Conservation (phyloP, 805 yeast species). For the Teunomyces cretensis region DNA sequence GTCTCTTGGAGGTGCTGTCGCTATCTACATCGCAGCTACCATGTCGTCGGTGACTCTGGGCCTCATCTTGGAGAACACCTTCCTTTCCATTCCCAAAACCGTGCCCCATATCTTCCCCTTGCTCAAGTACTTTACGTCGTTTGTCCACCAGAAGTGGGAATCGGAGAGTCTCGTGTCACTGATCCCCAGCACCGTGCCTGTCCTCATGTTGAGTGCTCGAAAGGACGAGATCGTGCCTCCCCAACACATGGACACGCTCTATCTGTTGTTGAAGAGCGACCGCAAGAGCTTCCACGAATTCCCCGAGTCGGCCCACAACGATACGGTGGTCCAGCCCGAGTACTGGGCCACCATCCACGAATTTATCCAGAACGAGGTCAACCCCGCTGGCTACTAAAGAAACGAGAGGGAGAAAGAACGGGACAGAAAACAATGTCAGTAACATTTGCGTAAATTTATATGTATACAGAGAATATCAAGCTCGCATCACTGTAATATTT, state of each 20-base stretch:
- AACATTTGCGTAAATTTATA: conserved; percentile 1
- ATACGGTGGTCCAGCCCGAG: conserved; percentile 69
- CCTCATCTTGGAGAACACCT: conserved; percentile 82
- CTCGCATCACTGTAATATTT: conserved; percentile 2
- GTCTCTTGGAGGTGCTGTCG: conserved; percentile 94
- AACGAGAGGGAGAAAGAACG: neutral
- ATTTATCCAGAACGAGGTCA: conserved; percentile 48
- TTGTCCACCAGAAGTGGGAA: conserved; percentile 84
- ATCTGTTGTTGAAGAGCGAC: conserved; percentile 48
- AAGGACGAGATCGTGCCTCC: conserved; percentile 94
- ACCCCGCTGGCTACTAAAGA: conserved; percentile 37
- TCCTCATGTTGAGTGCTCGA: conserved; percentile 68
- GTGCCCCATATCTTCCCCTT: conserved; percentile 75
- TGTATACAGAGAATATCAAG: conserved; percentile 3
- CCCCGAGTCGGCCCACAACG: conserved; percentile 73
- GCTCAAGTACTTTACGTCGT: conserved; percentile 50
- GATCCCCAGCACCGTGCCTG: conserved; percentile 57
- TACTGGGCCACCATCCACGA: conserved; percentile 73
- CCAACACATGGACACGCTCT: conserved; percentile 65
- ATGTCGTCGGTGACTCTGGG: conserved; percentile 55
- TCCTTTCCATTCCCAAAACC: conserved; percentile 67
- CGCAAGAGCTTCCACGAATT: conserved; percentile 56
- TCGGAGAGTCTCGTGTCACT: conserved; percentile 59
- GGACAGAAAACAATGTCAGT: neutral
- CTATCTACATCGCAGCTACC: conserved; percentile 72